Conservation (phyloP, 73 alveolate species). For the Effrenium voratum region DNA sequence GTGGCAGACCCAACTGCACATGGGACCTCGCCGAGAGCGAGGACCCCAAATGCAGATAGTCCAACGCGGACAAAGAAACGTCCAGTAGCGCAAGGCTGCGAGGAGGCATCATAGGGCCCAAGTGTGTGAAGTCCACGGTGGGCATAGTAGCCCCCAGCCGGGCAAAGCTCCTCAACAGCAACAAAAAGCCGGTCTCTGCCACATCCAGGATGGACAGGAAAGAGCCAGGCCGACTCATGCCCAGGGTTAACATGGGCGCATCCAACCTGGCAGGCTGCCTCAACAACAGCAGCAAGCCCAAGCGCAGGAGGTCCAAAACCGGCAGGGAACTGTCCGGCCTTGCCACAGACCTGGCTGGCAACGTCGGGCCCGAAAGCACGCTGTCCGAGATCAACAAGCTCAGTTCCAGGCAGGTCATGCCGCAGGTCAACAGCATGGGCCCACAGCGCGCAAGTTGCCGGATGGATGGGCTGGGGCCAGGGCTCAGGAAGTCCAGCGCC, state of each 20-base stretch:
- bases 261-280: slow-evolving; percentile 44
- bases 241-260: slow-evolving; percentile 43
- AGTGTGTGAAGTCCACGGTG: background rate
- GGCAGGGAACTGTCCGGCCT: background rate
- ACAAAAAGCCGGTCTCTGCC: background rate
- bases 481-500: slow-evolving; percentile 32
- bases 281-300: background rate
- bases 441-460: slow-evolving; percentile 22
- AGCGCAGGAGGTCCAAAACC: background rate
- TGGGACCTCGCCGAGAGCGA: background rate
- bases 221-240: slow-evolving; percentile 34
- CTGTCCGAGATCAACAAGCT: background rate
- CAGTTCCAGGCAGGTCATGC: slow-evolving; percentile 28
- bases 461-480: slow-evolving; percentile 5
- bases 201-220: slow-evolving; percentile 1
- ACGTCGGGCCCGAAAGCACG: no score
- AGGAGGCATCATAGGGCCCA: background rate
- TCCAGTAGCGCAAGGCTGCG: background rate
- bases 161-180: slow-evolving; percentile 8
- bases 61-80: background rate
- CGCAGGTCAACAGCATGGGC: background rate
- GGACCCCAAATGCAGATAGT: background rate
- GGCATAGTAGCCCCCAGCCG: background rate
- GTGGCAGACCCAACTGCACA: background rate
- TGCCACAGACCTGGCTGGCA: no score